Evolutionary conservation across 176 grass and related monocot species (phyloP).

Genomic region (Aegilops tauschii): DNA sequence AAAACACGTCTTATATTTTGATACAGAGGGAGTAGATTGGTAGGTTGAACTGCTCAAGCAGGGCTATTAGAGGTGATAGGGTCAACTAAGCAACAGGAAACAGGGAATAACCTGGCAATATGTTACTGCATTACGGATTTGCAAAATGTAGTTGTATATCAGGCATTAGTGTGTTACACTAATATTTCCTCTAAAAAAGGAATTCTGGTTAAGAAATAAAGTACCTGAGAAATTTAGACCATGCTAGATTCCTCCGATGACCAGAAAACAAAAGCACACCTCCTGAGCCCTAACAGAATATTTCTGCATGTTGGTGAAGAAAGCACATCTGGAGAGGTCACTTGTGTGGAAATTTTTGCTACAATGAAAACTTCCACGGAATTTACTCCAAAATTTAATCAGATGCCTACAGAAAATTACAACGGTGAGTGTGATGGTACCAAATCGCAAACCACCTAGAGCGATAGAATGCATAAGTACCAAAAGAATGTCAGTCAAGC

Average conservation of each 20-base stretch:
- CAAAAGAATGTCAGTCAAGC: neutral
- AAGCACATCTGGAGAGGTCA: neutral
- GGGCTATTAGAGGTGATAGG: neutral
- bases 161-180: neutral
- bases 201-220: neutral
- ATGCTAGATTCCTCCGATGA: constrained; percentile 12
- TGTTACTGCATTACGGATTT: neutral
- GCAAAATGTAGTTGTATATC: neutral
- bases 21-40: neutral
- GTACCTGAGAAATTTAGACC: constrained; percentile 11
- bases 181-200: neutral
- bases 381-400: neutral
- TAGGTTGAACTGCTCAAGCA: neutral
- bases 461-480: neutral
- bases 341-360: neutral
- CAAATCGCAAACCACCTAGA: neutral
- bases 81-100: neutral
- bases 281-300: neutral
- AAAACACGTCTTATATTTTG: too few species aligned
- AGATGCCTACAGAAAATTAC: constrained; percentile 15
- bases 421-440: neutral
- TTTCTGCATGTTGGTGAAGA: neutral
- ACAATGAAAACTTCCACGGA: neutral
- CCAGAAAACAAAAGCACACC: neutral
- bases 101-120: neutral